phyloP scores from a whole-genome alignment of 2,329 filamentous ascomycete species.

The Dactylellina leptospora region DNA sequence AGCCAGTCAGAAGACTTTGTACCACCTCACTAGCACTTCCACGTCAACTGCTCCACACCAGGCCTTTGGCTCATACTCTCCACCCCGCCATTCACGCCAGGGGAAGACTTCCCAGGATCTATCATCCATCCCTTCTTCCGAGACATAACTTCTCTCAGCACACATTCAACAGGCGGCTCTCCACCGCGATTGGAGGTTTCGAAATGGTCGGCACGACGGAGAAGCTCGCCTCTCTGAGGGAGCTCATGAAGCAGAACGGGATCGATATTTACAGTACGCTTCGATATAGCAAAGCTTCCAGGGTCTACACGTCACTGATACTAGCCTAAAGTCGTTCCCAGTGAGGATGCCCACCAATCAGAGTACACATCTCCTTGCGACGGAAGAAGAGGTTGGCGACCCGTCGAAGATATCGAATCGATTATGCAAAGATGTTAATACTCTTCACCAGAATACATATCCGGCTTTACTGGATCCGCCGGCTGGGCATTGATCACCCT shows the following conservation, averaged over 20 bases:
- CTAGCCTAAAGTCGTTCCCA: constrained; percentile 77
- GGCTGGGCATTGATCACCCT: constrained; percentile 89
- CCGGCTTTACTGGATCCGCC: constrained; percentile 92
- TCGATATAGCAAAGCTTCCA: constrained; percentile 17
- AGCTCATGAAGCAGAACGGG: constrained; percentile 85
- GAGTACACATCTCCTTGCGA: constrained; percentile 99
- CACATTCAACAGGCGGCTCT: constrained; percentile 4
- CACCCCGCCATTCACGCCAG: no score
- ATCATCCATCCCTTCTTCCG: no score
- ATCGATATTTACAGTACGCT: constrained; percentile 89
- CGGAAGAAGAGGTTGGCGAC: constrained; percentile 73
- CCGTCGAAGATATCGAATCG: background rate
- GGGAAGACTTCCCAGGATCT: no score
- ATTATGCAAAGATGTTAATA: constrained; percentile 12
- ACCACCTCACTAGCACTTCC: background rate
- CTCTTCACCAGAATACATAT: constrained; percentile 75
- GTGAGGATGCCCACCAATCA: constrained; percentile 95
- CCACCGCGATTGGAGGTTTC: constrained; percentile 21
- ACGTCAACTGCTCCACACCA: background rate
- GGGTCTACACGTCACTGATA: constrained; percentile 59
- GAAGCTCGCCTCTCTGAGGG: constrained; percentile 78
- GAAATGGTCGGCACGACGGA: constrained; percentile 74
- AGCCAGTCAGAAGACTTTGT: constrained; percentile 14
- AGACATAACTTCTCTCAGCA: no score
- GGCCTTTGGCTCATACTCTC: background rate